Percentiles rank a stretch among this genome's conserved stretches.
Evolutionary conservation across 768 basidiomycete species (phyloP).

Genomic region (Lactarius sanguifluus): DNA sequence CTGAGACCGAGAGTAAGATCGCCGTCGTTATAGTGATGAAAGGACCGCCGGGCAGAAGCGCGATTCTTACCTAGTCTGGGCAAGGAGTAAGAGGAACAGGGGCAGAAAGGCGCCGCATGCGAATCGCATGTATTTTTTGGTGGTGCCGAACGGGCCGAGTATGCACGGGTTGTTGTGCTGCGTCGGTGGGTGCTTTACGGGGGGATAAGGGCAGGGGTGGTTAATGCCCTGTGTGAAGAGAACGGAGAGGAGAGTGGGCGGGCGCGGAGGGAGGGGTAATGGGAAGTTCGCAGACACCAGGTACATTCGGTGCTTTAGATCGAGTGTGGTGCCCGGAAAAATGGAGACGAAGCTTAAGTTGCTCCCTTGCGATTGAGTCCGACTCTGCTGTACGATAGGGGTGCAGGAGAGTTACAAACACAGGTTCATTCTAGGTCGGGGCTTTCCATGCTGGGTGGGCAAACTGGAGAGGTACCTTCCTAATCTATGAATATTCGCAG

Average conservation of each 20-base stretch:
- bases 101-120: slow-evolving; percentile 2
- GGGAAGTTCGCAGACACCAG: background rate
- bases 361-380: slow-evolving; percentile 12
- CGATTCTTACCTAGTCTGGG: slow-evolving; percentile 12
- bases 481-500: background rate
- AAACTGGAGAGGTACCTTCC: background rate
- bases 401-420: background rate
- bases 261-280: background rate
- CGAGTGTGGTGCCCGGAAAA: background rate
- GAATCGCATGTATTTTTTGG: slow-evolving; percentile 17
- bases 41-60: background rate
- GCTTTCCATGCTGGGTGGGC: background rate
- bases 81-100: slow-evolving; percentile 5
- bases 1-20: background rate
- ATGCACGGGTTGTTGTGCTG: background rate
- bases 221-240: background rate
- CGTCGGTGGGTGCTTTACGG: background rate
- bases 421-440: background rate
- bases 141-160: background rate
- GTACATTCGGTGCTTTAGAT: background rate
- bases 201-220: background rate
- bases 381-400: slow-evolving; percentile 1
- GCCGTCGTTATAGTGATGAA: background rate
- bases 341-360: background rate
- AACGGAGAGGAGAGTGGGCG: background rate